A percentile compares a stretch with the other conserved stretches of the same genome.
Evolutionary conservation across 1,284 basidiomycete genomes (phyloP).

Genomic region (Melanopsichium pennsylvanicum): DNA sequence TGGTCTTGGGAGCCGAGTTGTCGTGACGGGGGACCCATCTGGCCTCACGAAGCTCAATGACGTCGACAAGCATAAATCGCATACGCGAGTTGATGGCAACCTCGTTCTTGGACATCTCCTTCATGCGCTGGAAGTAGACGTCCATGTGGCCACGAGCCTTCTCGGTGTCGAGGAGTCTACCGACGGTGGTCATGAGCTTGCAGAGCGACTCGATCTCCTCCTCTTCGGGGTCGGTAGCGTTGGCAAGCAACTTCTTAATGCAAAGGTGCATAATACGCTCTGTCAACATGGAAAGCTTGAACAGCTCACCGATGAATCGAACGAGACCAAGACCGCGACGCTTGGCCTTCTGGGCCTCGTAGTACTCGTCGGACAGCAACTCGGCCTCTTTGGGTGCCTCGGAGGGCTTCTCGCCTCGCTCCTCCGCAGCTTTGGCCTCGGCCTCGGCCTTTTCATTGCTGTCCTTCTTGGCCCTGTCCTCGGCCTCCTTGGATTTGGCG

Average conservation of each 20-base stretch:
- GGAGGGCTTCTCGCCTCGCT: constrained; percentile 62
- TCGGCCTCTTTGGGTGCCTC: constrained; percentile 66
- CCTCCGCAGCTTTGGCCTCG: constrained; percentile 72
- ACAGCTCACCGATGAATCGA: constrained; percentile 96
- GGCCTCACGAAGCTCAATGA: constrained; percentile 84
- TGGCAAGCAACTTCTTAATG: constrained; percentile 89
- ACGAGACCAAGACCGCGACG: constrained; percentile 94
- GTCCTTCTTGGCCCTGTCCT: constrained; percentile 71
- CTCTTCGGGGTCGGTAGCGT: constrained; percentile 92
- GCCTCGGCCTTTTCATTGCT: constrained; percentile 68
- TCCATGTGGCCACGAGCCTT: constrained; percentile 87
- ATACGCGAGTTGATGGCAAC: constrained; percentile 82
- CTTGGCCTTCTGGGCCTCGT: constrained; percentile 94
- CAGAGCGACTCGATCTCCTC: constrained; percentile 96
- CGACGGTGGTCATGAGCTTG: constrained; percentile 89
- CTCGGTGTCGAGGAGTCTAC: constrained; percentile 75
- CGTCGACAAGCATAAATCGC: constrained; percentile 93
- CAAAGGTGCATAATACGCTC: constrained; percentile 96
- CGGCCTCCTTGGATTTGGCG: constrained; percentile 70
- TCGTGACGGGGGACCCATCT: constrained; percentile 81
- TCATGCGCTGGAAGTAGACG: constrained; percentile 90
- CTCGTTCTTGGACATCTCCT: constrained; percentile 76
- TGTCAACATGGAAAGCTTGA: constrained; percentile 93
- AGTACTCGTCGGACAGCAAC: constrained; percentile 91
- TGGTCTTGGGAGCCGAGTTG: constrained; percentile 82